Evolutionary conservation across 805 yeast genomes (phyloP).

Genomic region (Candida silvicultrix): DNA sequence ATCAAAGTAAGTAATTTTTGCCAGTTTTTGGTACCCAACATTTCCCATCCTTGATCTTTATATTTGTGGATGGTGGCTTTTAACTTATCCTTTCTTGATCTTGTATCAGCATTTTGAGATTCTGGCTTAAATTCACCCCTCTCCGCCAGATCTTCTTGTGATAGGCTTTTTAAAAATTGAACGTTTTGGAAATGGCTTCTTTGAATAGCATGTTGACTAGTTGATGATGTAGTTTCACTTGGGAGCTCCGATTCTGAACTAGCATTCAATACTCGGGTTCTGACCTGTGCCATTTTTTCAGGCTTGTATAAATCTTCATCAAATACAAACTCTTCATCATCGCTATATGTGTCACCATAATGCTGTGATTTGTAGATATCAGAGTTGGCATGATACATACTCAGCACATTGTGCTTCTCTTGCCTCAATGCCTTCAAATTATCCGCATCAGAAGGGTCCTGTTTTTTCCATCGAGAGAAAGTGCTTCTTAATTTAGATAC

Average conservation of each 20-base stretch:
- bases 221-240: neutral
- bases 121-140: neutral
- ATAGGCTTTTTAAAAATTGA: neutral
- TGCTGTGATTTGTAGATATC: constrained; percentile 6
- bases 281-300: neutral
- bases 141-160: neutral
- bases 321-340: constrained; percentile 11
- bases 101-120: neutral
- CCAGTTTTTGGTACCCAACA: constrained; percentile 4
- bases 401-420: neutral
- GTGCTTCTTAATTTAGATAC: no score
- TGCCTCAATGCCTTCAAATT: neutral
- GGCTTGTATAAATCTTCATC: neutral
- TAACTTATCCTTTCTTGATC: neutral
- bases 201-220: neutral
- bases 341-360: constrained; percentile 9
- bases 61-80: neutral
- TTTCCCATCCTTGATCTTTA: neutral
- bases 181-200: neutral
- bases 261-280: neutral
- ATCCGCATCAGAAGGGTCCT: neutral
- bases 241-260: neutral
- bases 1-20: neutral
- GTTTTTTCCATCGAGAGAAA: no score
- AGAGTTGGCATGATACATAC: constrained; percentile 3